These are phyloP conservation scores for Saccharum spontaneum DNA, from an alignment of 176 grass and related monocot species.

Conservation along the genomic window DNA sequence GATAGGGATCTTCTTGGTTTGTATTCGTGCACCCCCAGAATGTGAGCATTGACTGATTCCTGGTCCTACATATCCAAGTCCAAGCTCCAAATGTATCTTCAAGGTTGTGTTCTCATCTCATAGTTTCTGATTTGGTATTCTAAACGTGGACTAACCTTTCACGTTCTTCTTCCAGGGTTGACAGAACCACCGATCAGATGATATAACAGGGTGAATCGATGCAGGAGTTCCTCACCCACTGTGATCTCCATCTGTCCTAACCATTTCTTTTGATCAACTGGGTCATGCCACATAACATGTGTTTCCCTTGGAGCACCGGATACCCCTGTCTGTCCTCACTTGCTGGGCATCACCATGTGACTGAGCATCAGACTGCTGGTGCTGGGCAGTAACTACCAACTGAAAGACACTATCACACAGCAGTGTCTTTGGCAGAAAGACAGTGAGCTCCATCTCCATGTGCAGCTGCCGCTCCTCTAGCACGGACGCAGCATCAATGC, in stretches of 20 bases:
- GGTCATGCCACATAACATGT: slow-evolving; percentile 24
- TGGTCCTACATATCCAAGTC: neutral
- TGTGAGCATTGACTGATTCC: neutral
- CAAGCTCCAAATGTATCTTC: neutral
- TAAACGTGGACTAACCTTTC: neutral
- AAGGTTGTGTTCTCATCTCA: neutral
- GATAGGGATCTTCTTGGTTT: neutral
- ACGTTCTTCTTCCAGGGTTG: neutral
- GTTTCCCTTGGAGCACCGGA: neutral
- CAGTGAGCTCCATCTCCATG: slow-evolving; percentile 24
- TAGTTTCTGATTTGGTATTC: neutral
- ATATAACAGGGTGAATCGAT: neutral
- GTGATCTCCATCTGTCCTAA: neutral
- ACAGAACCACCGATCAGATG: neutral
- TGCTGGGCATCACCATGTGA: slow-evolving; percentile 27
- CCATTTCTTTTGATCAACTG: neutral
- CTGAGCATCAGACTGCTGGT: neutral
- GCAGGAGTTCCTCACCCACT: neutral
- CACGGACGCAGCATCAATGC: neutral
- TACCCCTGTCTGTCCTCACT: neutral
- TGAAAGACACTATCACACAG: neutral
- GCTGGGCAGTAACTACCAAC: slow-evolving; percentile 3
- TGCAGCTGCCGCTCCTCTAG: slow-evolving; percentile 25
- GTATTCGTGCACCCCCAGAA: neutral
- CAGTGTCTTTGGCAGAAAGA: neutral